Conservation (phyloP, 495 filamentous ascomycete genomes). For the Glarea lozoyensis region DNA sequence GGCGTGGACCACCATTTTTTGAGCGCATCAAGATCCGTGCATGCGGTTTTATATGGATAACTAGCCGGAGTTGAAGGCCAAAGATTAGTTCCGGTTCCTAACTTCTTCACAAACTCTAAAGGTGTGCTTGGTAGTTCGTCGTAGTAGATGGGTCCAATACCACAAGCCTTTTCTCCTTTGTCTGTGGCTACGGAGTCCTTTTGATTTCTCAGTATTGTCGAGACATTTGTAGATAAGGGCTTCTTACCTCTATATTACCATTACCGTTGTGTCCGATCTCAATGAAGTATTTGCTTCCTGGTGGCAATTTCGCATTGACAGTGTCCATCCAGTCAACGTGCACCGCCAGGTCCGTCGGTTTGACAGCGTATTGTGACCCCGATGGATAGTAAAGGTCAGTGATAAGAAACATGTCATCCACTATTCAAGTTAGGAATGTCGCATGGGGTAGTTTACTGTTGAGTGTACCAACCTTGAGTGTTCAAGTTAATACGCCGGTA, state of each 20-base stretch:
- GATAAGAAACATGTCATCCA: constrained; percentile 54
- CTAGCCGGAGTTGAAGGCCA: constrained; percentile 40
- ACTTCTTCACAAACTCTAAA: constrained; percentile 47
- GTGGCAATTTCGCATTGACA: constrained; percentile 43
- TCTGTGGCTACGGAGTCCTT: neutral
- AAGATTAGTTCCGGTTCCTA: constrained; percentile 44
- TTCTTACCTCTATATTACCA: neutral
- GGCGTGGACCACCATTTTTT: constrained; percentile 39
- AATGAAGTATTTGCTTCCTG: constrained; percentile 31
- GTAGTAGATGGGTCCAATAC: constrained; percentile 11
- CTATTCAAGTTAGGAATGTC: too few species aligned
- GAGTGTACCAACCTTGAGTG: too few species aligned
- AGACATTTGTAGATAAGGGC: neutral
- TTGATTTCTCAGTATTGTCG: too few species aligned
- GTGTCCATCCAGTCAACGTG: constrained; percentile 39
- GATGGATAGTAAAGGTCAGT: constrained; percentile 46
- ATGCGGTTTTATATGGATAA: constrained; percentile 39
- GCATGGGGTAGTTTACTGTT: too few species aligned
- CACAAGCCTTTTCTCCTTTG: neutral
- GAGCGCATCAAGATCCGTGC: constrained; percentile 40
- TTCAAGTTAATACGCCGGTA: neutral
- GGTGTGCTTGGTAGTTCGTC: constrained; percentile 35
- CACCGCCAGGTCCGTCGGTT: constrained; percentile 35
- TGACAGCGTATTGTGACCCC: constrained; percentile 39
- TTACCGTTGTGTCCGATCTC: constrained; percentile 5